A percentile compares a stretch with the other conserved stretches of the same genome.
Evolutionary conservation across 768 basidiomycete genomes (phyloP).

Genomic region (Auricularia heimuer): DNA sequence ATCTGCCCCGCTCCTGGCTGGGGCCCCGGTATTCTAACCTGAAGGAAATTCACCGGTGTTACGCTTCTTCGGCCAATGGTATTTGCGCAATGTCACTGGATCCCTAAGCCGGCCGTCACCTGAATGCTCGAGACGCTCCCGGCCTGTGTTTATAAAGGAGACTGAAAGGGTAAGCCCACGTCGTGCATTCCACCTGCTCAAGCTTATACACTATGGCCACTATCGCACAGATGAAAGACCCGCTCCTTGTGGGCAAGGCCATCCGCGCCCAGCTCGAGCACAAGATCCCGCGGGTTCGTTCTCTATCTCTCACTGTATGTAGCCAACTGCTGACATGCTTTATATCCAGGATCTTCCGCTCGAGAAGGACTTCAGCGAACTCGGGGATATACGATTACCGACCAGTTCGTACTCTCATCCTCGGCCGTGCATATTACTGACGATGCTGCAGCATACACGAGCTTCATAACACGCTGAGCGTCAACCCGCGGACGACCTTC

Average conservation of each 20-base stretch:
- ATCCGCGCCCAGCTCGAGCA: constrained; percentile 27
- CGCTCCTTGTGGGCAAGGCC: constrained; percentile 22
- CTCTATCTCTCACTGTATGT: neutral
- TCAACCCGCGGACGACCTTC: constrained; percentile 21
- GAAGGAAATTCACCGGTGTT: no score
- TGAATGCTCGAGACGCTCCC: no score
- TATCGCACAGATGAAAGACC: constrained; percentile 23
- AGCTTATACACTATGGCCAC: constrained; percentile 17
- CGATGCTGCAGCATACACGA: constrained; percentile 13
- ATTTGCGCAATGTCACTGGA: no score
- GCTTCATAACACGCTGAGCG: constrained; percentile 20
- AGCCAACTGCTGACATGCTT: neutral
- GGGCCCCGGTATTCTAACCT: no score
- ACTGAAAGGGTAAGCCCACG: no score
- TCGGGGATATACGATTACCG: constrained; percentile 26
- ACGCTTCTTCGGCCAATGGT: no score
- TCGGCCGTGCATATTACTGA: neutral
- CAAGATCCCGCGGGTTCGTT: constrained; percentile 15
- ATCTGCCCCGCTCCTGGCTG: no score
- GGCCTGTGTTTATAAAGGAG: no score
- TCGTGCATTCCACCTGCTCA: neutral
- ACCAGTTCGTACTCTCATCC: constrained; percentile 12
- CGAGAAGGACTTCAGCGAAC: constrained; percentile 25
- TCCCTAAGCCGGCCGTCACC: no score
- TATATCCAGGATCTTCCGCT: constrained; percentile 20